Evolutionary conservation across 257 asterid genomes (phyloP), one percentile per base, ranked within the genome.

Genomic region (Henckelia pumila): DNA sequence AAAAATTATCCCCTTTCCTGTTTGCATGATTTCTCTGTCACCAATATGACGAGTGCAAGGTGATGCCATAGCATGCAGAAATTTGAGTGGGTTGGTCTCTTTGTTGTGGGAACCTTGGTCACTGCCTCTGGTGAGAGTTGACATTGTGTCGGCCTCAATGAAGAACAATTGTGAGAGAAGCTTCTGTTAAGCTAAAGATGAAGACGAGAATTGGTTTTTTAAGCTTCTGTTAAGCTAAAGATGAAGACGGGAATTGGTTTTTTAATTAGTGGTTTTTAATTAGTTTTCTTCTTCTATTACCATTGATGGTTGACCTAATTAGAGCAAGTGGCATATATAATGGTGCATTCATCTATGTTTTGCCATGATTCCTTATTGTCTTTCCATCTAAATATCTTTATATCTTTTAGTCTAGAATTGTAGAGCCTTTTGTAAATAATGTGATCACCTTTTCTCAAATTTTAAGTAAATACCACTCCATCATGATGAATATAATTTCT

Each of bases 161-260:
- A 53, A 19, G 56, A 66, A 23, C 8, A 49, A 56, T 40, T 47
- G 40, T 47, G n/a, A 64, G 29, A 47, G 10, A 64, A 23, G 59
- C 60, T 40, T n/a, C n/a, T 14, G 52, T 13, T 6, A 14, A 30
- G 21, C 23, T 28, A 60, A 24, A 60, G 9, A 30, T 60, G 50
- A 60, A 3, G 25, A 60, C n/a, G n/a, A 1, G 16, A 11, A 60
- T 29, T 60, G 11, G 65, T 60, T 17, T 17, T 29, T n/a, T n/a
- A 64, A 23, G 59, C 60, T 40, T n/a, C n/a, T 14, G 52, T 13
- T 6, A 14, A 30, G 21, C 23, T 28, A 60, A 24, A 60, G 9
- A 30, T 60, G 50, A 60, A 3, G 25, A 60, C n/a, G n/a, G 5
- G 16, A 11, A 60, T 29, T 60, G 11, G 65, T 60, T 17, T 17